Evolutionary conservation across 495 filamentous ascomycete species (phyloP), one percentile per base, ranked within the genome.

Genomic region (Antarctomyces pellizariae): DNA sequence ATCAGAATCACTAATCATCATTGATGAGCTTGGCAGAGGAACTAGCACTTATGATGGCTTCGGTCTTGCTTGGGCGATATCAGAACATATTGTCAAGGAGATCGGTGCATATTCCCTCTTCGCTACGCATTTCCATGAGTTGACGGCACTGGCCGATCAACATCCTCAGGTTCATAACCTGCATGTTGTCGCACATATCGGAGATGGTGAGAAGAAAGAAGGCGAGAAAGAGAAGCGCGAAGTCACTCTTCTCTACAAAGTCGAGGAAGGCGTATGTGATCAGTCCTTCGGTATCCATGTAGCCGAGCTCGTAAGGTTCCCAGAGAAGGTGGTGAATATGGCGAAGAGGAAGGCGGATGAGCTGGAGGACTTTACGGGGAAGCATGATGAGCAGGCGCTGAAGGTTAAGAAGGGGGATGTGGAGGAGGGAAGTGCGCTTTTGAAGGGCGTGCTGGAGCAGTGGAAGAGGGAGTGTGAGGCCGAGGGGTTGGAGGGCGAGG

Each of bases 1-100:
- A 1, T 70, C 70, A 5, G 86, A 95, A 40, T 83, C 74, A 3
- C 59, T 99, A 27, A 91, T 99, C 45, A 92, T 99, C 50, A 90
- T 95, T 39, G 89, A 99, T 50, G 86, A 99, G 50, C 68, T 99
- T n/a, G 86, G 86, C 15, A 75, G 86, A 31, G 86, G 86, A 27
- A 99, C 86, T 1, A 92, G 80, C 34, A 99, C 89, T 0, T 99
- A 99, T 47, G 89, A 99, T 50, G 86, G 86, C 4, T 99, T 99
- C 44, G 86, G 86, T 16, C 67, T 97, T 14, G 86, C 86, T 0
- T 97, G 86, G 86, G 86, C 86, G 26, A 99, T 99, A 34, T 89
- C 78, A 4, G 86, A 99, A 47, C 77, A 95, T 44, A 95, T 99
- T 33, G 62, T 99, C 42, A 80, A 73, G 29, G 79, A 93, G 43